Conservation (phyloP, 495 filamentous ascomycete species). For the Beverwykella pulmonaria region DNA sequence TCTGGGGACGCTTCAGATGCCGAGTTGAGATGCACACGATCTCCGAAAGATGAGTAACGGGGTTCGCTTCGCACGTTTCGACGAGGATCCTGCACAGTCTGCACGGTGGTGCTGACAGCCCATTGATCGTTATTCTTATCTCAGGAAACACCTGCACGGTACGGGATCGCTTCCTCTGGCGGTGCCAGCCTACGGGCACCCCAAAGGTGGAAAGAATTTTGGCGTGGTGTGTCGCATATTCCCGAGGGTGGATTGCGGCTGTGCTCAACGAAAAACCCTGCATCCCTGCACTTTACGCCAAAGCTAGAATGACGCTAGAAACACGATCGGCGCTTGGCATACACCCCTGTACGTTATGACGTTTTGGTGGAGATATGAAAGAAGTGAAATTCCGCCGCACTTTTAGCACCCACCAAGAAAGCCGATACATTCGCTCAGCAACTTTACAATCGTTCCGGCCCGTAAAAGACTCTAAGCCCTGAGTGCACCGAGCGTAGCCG, state of each 20-base stretch:
- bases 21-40: neutral
- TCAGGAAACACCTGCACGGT: slow-evolving; percentile 17
- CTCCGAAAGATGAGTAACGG: slow-evolving; percentile 14
- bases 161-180: neutral
- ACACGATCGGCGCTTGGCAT: neutral
- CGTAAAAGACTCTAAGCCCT: slow-evolving; percentile 15
- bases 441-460: slow-evolving; percentile 36
- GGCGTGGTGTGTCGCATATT: neutral
- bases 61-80: slow-evolving; percentile 26
- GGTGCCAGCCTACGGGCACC: slow-evolving; percentile 5
- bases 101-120: neutral
- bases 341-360: slow-evolving; percentile 4
- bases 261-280: neutral
- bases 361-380: neutral
- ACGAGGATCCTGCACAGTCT: neutral
- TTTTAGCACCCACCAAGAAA: slow-evolving; percentile 14
- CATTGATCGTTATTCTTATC: slow-evolving; percentile 28
- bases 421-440: slow-evolving; percentile 31
- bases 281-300: neutral
- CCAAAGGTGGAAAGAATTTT: neutral
- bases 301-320: neutral
- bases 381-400: neutral
- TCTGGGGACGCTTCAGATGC: slow-evolving; percentile 9
- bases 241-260: neutral
- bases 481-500: slow-evolving; percentile 24